Base-by-base conservation (phyloP, 495 filamentous ascomycete species). In the Penicillium atrosanguineum region DNA sequence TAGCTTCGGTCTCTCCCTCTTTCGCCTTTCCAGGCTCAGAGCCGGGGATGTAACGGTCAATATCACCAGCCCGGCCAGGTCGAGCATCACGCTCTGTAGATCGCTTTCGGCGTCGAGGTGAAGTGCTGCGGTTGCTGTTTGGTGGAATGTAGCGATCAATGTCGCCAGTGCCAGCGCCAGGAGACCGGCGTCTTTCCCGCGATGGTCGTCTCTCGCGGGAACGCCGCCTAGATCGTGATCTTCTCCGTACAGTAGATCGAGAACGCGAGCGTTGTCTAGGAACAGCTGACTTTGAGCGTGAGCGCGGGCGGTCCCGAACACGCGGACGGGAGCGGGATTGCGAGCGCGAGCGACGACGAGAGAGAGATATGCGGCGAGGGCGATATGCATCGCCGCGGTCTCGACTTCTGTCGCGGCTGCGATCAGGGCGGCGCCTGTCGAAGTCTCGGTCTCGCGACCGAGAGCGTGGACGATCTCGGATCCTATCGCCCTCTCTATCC, bases 11-110 rank as follows among this genome's bases (percentile, higher is more conserved):
- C 16, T 64, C 60, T 11, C 42, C 50, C 1, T 70, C 60, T 15
- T 26, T 29, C 15, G 68, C 70, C 11, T 65, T 57, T 18, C 67
- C 63, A 14, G 63, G 57, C n/a, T 71, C 72, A 23, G 57, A 67
- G n/a, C 52, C 57, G 16, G 80, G 80, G n/a, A 82, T 73, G 55
- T 84, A 83, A 7, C 80, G 75, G 63, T 84, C 79, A 55, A 80
- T 78, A 7, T 81, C 75, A 19, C 70, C 63, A 26, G 64, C 65
- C 3, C 66, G 49, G 14, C 44, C 19, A 45, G 53, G 52, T 44
- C 48, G 50, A 6, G 38, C 38, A 40, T 61, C 59, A 23, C 63
- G 56, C 20, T 75, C 69, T 43, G 65, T 70, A 6, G 72, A 75
- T 29, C 74, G 69, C 1, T 70, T 57, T 25, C 74, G 68, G 7